A percentile compares a stretch with the other conserved stretches of the same genome.
phyloP scores from a whole-genome alignment of 116 monocot species.

The Zostera marina region DNA sequence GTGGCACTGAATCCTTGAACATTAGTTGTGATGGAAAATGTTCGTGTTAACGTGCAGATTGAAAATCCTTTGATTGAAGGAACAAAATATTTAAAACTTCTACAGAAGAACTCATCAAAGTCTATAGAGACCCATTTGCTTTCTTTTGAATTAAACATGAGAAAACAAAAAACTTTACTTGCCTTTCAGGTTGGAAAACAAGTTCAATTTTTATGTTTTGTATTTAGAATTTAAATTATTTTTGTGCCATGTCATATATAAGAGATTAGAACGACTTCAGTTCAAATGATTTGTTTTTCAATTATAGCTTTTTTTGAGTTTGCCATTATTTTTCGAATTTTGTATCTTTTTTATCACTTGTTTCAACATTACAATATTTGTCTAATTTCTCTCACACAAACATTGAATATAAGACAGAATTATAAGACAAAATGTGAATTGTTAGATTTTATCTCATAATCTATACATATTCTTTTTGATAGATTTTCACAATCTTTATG shows the following conservation, averaged over 20 bases:
- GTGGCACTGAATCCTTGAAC: not conserved
- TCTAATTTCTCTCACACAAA: not conserved
- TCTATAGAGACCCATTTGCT: slow-evolving; percentile 81
- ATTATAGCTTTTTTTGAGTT: not conserved
- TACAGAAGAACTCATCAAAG: slow-evolving; percentile 69
- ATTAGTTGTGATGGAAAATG: not conserved
- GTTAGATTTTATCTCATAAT: too few species aligned
- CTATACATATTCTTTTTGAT: too few species aligned
- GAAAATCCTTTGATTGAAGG: slow-evolving; percentile 82
- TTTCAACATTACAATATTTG: not conserved
- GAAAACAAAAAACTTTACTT: slow-evolving; percentile 78
- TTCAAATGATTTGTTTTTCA: not conserved
- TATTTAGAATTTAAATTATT: not conserved
- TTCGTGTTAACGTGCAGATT: slow-evolving; percentile 21
- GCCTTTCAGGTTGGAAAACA: slow-evolving; percentile 51
- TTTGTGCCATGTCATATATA: not conserved
- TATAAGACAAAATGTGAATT: too few species aligned
- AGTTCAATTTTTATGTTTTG: not conserved
- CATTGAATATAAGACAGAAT: too few species aligned
- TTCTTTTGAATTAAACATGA: slow-evolving; percentile 85
- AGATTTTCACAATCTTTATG: too few species aligned
- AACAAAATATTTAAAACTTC: slow-evolving; percentile 83
- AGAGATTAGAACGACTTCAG: not conserved
- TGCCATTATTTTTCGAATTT: too few species aligned
- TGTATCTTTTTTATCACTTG: too few species aligned